phyloP scores from a whole-genome alignment of 306 rosid genomes.

The Cicer bijugum region DNA sequence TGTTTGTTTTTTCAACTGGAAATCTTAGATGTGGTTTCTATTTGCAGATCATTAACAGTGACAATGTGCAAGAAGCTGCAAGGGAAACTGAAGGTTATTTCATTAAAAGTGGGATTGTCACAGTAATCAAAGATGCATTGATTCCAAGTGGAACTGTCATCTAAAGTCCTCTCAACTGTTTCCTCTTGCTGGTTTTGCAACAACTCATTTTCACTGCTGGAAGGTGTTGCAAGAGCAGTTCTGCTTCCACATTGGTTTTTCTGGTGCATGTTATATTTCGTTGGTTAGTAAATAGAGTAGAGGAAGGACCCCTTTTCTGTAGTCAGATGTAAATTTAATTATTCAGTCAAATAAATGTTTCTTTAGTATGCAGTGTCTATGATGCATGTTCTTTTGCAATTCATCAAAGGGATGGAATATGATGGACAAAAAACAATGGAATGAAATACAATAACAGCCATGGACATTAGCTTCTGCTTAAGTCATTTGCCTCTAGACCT shows the following conservation, averaged over 20 bases:
- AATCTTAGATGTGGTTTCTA: slow-evolving; percentile 24
- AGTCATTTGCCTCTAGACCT: background rate
- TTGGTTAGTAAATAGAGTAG: slow-evolving; percentile 53
- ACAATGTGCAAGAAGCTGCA: slow-evolving; percentile 94
- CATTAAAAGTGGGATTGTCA: slow-evolving; percentile 94
- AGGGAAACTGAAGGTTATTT: slow-evolving; percentile 96
- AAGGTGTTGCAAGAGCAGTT: slow-evolving; percentile 2
- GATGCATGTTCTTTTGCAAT: slow-evolving; percentile 6
- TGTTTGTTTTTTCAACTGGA: background rate
- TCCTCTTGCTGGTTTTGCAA: slow-evolving; percentile 30
- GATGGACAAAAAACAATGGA: background rate
- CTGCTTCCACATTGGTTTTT: slow-evolving; percentile 38
- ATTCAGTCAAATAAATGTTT: slow-evolving; percentile 48
- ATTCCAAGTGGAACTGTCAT: slow-evolving; percentile 88
- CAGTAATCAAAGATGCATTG: slow-evolving; percentile 92
- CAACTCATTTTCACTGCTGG: slow-evolving; percentile 18
- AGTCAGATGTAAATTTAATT: slow-evolving; percentile 44
- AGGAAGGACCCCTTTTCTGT: slow-evolving; percentile 40
- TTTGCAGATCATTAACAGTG: slow-evolving; percentile 76
- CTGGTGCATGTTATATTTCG: slow-evolving; percentile 41
- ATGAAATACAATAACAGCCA: slow-evolving; percentile 12
- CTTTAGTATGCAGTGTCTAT: slow-evolving; percentile 15
- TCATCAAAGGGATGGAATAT: slow-evolving; percentile 7
- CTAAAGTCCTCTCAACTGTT: slow-evolving; percentile 37
- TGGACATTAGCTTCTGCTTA: background rate